Conservation (phyloP, 495 filamentous ascomycete genomes). For the Pyronema omphalodes region DNA sequence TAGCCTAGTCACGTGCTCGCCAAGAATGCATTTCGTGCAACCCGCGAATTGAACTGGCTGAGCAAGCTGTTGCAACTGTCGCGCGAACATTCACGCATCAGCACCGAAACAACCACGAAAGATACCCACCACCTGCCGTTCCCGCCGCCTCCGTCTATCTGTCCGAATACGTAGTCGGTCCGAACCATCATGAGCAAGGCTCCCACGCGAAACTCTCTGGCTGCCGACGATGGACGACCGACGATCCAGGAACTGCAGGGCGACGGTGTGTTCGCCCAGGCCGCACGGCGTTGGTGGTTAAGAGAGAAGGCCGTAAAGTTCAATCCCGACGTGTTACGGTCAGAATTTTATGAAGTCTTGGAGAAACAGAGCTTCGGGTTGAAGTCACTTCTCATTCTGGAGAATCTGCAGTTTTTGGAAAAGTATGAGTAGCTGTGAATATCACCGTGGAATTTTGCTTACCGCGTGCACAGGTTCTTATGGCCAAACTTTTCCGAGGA, state of each 20-base stretch:
- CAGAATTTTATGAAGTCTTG: slow-evolving; percentile 76
- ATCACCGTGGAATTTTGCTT: slow-evolving; percentile 4
- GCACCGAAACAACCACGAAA: not conserved
- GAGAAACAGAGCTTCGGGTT: slow-evolving; percentile 63
- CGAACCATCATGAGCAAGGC: slow-evolving; percentile 1
- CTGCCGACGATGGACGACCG: slow-evolving; percentile 31
- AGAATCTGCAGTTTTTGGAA: slow-evolving; percentile 81
- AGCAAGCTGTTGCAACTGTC: not conserved
- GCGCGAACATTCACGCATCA: not conserved
- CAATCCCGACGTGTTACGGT: slow-evolving; percentile 70
- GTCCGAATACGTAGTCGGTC: not conserved
- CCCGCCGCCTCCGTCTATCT: not conserved
- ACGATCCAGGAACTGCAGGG: slow-evolving; percentile 52
- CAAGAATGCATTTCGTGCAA: no score
- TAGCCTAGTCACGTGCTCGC: no score
- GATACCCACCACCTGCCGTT: not conserved
- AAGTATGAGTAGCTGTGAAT: slow-evolving; percentile 35
- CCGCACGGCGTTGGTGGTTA: slow-evolving; percentile 76
- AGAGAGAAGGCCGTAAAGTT: slow-evolving; percentile 49
- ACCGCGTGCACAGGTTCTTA: slow-evolving; percentile 43
- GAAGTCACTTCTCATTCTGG: slow-evolving; percentile 60
- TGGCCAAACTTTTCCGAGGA: slow-evolving; percentile 88
- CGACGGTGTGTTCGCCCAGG: slow-evolving; percentile 60
- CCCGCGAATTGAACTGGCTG: no score
- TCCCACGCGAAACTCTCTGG: not conserved